Percentiles rank a stretch among this genome's conserved stretches.
These are phyloP conservation scores for Daldinia bambusicola DNA, from an alignment of 495 filamentous ascomycete species.

Conservation along the genomic window DNA sequence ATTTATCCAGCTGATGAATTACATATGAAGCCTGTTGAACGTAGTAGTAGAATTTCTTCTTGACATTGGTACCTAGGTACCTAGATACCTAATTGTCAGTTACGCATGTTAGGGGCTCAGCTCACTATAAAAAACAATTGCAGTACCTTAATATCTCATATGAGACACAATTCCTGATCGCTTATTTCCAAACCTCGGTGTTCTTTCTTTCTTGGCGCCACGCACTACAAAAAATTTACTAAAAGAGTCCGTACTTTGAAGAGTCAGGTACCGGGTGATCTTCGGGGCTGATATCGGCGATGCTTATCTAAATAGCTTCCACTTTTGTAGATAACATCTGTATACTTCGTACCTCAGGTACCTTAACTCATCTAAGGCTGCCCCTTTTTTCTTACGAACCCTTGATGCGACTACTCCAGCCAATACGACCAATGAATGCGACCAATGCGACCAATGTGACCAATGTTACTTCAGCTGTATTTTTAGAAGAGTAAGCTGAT, in stretches of 20 bases:
- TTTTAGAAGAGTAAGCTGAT: conserved; percentile 5
- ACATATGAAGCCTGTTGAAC: no score
- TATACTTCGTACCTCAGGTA: not conserved
- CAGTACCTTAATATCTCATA: no score
- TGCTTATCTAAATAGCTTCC: not conserved
- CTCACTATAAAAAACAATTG: no score
- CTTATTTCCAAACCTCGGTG: not conserved
- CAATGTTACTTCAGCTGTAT: not conserved
- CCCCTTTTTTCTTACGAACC: not conserved
- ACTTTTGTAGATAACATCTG: not conserved
- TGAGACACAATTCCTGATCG: not conserved
- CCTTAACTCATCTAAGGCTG: not conserved
- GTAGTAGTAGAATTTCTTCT: no score
- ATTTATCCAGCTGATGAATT: no score
- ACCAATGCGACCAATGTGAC: no score
- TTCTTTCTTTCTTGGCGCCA: not conserved
- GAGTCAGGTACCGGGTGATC: conserved; percentile 1
- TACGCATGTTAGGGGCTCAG: no score
- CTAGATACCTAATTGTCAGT: no score
- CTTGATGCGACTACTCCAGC: no score
- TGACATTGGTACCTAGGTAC: no score
- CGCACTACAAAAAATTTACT: not conserved
- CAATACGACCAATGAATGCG: no score
- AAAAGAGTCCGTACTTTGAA: not conserved
- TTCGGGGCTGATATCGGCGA: not conserved